phyloP scores from a whole-genome alignment of 1,284 basidiomycete species.

The Fomitopsis schrenkii region DNA sequence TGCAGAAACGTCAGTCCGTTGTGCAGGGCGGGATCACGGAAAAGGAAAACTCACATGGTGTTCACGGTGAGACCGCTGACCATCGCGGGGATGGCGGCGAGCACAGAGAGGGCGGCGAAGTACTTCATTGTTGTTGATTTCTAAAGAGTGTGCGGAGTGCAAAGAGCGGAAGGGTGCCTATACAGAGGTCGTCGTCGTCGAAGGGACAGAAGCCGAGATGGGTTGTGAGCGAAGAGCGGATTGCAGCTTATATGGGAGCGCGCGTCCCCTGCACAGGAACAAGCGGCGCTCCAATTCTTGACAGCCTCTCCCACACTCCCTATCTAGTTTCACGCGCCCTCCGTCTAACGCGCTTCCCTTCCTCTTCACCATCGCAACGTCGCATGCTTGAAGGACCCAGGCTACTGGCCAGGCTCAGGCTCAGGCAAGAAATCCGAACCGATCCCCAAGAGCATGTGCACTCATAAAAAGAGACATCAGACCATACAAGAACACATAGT shows the following conservation, averaged over 20 bases:
- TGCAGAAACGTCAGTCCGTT: neutral
- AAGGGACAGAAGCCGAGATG: slow-evolving; percentile 6
- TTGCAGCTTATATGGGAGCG: slow-evolving; percentile 1
- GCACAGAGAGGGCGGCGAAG: slow-evolving; percentile 37
- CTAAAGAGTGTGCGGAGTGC: slow-evolving; percentile 6
- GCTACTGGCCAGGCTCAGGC: neutral
- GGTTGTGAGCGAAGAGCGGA: neutral
- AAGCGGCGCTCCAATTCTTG: slow-evolving; percentile 3
- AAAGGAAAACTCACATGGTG: slow-evolving; percentile 54
- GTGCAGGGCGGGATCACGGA: neutral
- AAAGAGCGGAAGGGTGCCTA: slow-evolving; percentile 9
- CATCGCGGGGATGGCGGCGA: slow-evolving; percentile 43
- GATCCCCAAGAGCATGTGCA: neutral
- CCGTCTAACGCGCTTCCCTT: neutral
- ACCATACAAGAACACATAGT: neutral
- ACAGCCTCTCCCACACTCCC: neutral
- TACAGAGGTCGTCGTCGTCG: slow-evolving; percentile 1
- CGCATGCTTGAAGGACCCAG: neutral
- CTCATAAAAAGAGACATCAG: neutral
- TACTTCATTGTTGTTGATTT: slow-evolving; percentile 43
- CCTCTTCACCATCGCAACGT: neutral
- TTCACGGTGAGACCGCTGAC: slow-evolving; percentile 48
- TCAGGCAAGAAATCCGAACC: too few relatives aligned
- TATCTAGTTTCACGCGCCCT: neutral
- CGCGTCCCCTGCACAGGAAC: neutral